A percentile compares a stretch with the other conserved stretches of the same genome.
phyloP scores from a whole-genome alignment of 108 stramenopile genomes.

The Aureococcus anophagefferens region DNA sequence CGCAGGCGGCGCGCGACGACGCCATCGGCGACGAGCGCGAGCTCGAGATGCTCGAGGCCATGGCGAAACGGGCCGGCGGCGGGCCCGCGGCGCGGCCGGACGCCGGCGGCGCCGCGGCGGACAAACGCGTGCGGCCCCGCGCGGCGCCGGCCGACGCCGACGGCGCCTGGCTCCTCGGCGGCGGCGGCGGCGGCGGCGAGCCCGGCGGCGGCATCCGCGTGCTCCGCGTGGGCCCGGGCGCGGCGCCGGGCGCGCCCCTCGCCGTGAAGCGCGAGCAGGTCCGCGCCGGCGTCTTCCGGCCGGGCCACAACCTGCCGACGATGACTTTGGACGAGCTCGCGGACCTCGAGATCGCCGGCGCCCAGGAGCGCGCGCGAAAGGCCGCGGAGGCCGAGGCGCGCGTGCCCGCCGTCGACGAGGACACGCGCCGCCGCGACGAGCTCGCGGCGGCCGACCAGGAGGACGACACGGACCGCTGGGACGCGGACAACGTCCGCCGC shows the following conservation, averaged over 20 bases:
- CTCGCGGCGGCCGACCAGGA: no score
- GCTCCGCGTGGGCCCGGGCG: background rate
- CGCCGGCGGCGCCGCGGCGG: background rate
- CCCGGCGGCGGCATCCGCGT: constrained; percentile 18
- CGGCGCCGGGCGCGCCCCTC: no score
- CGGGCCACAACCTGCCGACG: constrained; percentile 84
- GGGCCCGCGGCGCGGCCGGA: background rate
- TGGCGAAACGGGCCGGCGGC: no score
- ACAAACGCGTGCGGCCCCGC: background rate
- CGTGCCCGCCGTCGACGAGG: no score
- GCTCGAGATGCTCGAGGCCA: no score
- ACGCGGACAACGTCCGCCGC: no score
- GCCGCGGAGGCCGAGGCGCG: no score
- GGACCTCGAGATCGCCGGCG: constrained; percentile 68
- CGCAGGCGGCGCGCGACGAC: no score
- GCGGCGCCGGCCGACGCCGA: background rate
- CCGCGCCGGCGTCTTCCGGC: constrained; percentile 73
- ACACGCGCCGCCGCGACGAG: no score
- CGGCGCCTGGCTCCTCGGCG: background rate
- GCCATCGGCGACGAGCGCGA: no score
- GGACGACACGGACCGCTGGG: no score
- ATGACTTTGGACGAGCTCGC: constrained; percentile 86
- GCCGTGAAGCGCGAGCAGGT: constrained; percentile 58
- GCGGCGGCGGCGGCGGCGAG: constrained; percentile 34
- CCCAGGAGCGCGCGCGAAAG: constrained; percentile 52